These are phyloP conservation scores for Alternaria sp. DNA, from an alignment of 2,329 filamentous ascomycete genomes.

Conservation along the genomic window DNA sequence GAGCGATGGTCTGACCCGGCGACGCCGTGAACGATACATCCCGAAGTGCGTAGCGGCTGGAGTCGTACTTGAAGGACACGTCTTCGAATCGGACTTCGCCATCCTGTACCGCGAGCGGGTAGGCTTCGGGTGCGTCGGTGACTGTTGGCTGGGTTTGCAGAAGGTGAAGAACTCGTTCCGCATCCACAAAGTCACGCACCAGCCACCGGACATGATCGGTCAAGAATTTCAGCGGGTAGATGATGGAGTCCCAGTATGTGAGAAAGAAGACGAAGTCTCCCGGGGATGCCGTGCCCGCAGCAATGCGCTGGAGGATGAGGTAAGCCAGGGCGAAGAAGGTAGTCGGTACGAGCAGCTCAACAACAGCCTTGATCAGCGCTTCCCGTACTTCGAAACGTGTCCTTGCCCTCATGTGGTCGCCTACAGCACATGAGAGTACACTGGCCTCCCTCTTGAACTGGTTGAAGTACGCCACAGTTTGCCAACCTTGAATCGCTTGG, in stretches of 20 bases:
- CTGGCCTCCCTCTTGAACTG: background rate
- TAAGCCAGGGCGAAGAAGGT: conserved; percentile 50
- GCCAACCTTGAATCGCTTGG: conserved; percentile 50
- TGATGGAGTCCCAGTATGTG: conserved; percentile 35
- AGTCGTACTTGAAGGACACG: conserved; percentile 62
- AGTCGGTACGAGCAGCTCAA: conserved; percentile 9
- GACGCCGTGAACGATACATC: background rate
- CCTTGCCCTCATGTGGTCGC: background rate
- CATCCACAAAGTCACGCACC: background rate
- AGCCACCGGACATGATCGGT: conserved; percentile 41
- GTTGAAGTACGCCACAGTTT: conserved; percentile 61
- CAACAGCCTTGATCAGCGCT: conserved; percentile 1
- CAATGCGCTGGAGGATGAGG: conserved; percentile 54
- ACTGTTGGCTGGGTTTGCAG: conserved; percentile 62
- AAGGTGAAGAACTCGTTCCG: conserved; percentile 63
- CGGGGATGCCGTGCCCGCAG: conserved; percentile 55
- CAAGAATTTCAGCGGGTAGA: conserved; percentile 41
- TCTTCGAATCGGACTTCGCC: conserved; percentile 59
- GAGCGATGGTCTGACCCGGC: conserved; percentile 60
- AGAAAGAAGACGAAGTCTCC: conserved; percentile 49
- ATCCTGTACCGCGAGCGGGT: conserved; percentile 49
- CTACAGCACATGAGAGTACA: background rate
- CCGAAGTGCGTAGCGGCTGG: conserved; percentile 37
- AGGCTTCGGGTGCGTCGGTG: conserved; percentile 40
- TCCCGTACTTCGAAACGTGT: background rate